Base-by-base conservation (phyloP, 352 stramenopile genomes). In the Elongisporangium undulatum region DNA sequence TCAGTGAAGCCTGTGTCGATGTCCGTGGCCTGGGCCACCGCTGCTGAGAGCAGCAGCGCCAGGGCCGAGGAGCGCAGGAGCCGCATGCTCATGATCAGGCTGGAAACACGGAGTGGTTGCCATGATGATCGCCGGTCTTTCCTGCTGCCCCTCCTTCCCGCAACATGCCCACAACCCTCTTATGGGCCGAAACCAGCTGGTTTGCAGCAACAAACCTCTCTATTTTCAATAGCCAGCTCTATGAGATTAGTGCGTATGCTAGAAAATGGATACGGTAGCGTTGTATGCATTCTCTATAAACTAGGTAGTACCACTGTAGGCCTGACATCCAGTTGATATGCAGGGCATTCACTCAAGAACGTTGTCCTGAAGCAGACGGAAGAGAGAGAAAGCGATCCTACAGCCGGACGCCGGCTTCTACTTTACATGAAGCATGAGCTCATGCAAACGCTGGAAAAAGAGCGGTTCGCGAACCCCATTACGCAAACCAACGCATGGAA, bases 1-100 rank as follows among this genome's bases (percentile, higher is more conserved):
- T 77, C 63, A 22, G 67, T 74, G 56, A 87, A 93, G 15, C 79
- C 81, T 51, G 70, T 71, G 61, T 92, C 83, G 20, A 92, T 82
- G 62, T 85, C 78, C 29, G 60, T 62, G 12, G 60, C 75, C 7
- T 38, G 29, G 7, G 57, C 52, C 5, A 63, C 6, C 10, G 45
- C 20, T 12, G 17, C 23, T 0, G 45, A 53, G 2, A 56, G n/a
- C 16, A 59, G 20, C 19, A 68, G 34, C 50, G 52, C 52, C 38
- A 57, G 34, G 26, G 24, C 57, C 24, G 50, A 12, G 23, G 34
- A 45, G 34, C 34, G 34, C 34, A 45, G 29, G 7, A 20, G 16
- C 50, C 53, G 52, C 16, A 15, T 49, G 23, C 21, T 53, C 19
- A 49, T 34, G 19, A 21, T 55, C 34, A 49, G 34, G 13, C 34